phyloP scores from a whole-genome alignment of 306 rosid species.

The Datisca glomerata region DNA sequence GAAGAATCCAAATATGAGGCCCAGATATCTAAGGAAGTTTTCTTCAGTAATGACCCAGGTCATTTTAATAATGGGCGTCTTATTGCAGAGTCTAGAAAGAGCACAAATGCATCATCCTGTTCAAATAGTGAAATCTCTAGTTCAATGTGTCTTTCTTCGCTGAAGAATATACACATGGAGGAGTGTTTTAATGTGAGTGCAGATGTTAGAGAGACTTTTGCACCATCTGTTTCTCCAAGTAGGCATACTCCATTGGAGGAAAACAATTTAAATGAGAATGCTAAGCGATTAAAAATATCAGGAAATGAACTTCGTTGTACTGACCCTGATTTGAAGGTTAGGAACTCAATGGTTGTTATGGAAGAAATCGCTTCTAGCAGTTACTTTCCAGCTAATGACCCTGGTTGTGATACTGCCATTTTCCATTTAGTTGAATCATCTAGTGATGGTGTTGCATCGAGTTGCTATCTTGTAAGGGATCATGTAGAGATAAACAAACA shows the following conservation, averaged over 20 bases:
- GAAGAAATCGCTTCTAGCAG: slow-evolving; percentile 25
- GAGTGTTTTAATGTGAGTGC: slow-evolving; percentile 29
- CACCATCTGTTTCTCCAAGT: slow-evolving; percentile 26
- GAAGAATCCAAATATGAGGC: slow-evolving; percentile 75
- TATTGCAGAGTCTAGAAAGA: slow-evolving; percentile 47
- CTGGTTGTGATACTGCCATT: too few species aligned
- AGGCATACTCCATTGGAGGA: slow-evolving; percentile 21
- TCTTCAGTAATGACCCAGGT: slow-evolving; percentile 38
- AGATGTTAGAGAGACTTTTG: slow-evolving; percentile 28
- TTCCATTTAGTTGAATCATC: too few species aligned
- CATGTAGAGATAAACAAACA: slow-evolving; percentile 24
- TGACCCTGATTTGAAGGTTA: slow-evolving; percentile 25
- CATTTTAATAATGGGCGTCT: slow-evolving; percentile 34
- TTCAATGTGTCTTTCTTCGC: slow-evolving; percentile 39
- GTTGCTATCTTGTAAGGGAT: slow-evolving; percentile 52
- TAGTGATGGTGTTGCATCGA: slow-evolving; percentile 55
- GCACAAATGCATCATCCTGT: slow-evolving; percentile 42
- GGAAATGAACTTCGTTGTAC: slow-evolving; percentile 33
- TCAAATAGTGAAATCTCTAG: slow-evolving; percentile 66
- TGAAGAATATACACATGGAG: slow-evolving; percentile 29
- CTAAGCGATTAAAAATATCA: slow-evolving; percentile 51
- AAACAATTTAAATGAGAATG: slow-evolving; percentile 37
- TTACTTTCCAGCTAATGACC: too few species aligned
- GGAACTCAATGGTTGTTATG: slow-evolving; percentile 23
- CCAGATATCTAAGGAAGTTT: slow-evolving; percentile 55